Percentiles rank a stretch among this genome's conserved stretches.
phyloP scores from a whole-genome alignment of 1,284 basidiomycete species.

The Neotropicomus parvogracilis region DNA sequence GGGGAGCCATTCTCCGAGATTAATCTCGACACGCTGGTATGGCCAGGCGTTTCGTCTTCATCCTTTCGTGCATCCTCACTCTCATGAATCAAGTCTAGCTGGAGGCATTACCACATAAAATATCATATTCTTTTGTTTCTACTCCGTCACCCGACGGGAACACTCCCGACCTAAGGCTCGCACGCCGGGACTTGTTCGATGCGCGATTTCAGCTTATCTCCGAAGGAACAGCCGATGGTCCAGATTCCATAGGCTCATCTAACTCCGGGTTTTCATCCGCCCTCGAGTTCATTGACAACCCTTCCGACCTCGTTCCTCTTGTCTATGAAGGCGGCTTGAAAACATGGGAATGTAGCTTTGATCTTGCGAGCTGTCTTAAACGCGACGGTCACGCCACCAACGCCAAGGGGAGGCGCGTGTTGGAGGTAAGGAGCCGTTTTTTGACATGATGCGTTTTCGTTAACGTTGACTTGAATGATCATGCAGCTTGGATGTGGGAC shows the following conservation, averaged over 20 bases:
- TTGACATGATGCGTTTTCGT: constrained; percentile 5
- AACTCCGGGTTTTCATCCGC: constrained; percentile 26
- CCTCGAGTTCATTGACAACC: constrained; percentile 68
- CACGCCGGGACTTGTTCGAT: constrained; percentile 88
- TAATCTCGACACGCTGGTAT: constrained; percentile 35
- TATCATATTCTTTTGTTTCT: constrained; percentile 60
- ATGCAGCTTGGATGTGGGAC: constrained; percentile 88
- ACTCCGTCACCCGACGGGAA: constrained; percentile 35
- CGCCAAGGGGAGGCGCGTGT: constrained; percentile 46
- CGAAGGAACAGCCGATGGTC: constrained; percentile 35
- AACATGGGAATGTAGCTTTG: constrained; percentile 96
- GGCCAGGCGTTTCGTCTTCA: constrained; percentile 12
- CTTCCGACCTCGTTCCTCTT: constrained; percentile 88
- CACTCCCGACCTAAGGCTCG: constrained; percentile 40
- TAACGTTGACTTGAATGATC: background rate
- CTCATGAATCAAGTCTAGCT: constrained; percentile 41
- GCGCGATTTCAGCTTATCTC: constrained; percentile 89
- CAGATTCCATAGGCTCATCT: constrained; percentile 17
- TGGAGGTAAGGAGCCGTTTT: constrained; percentile 53
- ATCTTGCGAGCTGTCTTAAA: constrained; percentile 67
- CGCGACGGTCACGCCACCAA: constrained; percentile 21
- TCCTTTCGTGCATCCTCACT: constrained; percentile 12
- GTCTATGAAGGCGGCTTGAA: constrained; percentile 96
- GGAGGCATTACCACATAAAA: constrained; percentile 47
- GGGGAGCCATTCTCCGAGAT: constrained; percentile 33